Evolutionary conservation across 495 filamentous ascomycete genomes (phyloP), one percentile per base, ranked within the genome.

Genomic region (Lasiosphaeris hirsuta): DNA sequence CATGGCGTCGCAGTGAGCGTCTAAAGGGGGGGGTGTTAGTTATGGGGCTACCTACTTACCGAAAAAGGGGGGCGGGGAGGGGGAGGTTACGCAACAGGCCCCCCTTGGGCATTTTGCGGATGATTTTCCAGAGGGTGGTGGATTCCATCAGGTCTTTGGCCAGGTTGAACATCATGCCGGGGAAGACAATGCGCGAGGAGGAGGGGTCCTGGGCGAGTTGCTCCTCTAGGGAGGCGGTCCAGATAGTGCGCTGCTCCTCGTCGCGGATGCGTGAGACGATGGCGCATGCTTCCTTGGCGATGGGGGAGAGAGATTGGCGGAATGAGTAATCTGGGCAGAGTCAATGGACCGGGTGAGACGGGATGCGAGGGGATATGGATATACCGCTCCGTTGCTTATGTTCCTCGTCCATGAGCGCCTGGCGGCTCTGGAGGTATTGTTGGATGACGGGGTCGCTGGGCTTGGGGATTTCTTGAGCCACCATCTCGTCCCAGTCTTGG

Each of bases 1-100:
- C 86, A 96, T 93, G 58, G 90, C 90, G 67, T 94, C 87, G 51
- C 94, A 70, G 72, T 97, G 90, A 7, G 90, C 88, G 72, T 97
- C 41, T 54, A 30, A 30, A 30, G 23, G 23, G 23, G 23, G 5
- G 23, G 23, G 23, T 2, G 37, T 41, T 13, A 17, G 10, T n/a
- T 34, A 15, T 15, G 35, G 14, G n/a, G 7, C 19, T 13, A 18
- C 6, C 38, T 11, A 19, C 14, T 7, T n/a, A 39, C 4, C 19
- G 10, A 15, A 15, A 18, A 15, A 18, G 33, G 23, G 23, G 23
- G 23, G 23, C 2, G 23, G 23, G 23, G 23, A 30, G 23, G 23
- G 23, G 5, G 23, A 5, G 23, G 23, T 30, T 41, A 54, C 51
- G 92, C 51, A 97, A 71, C 8, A 97, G 78, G 4, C 88, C 84